Conservation (phyloP, 2,329 filamentous ascomycete species). For the Apiospora koreana region DNA sequence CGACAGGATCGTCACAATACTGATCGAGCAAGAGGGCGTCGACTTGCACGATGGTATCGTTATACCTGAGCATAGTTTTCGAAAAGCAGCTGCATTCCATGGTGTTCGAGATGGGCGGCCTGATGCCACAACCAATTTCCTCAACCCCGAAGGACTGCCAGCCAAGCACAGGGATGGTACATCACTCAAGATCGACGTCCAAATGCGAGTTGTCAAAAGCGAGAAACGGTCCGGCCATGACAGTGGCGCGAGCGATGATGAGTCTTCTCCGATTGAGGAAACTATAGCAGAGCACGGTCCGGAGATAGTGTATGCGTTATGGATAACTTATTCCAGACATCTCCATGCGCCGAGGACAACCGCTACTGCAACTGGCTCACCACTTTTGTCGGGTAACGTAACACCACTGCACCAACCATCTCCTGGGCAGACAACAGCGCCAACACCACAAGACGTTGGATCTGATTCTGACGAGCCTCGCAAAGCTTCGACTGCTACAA, state of each 20-base stretch:
- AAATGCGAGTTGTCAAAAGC: constrained; percentile 94
- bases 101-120: constrained; percentile 80
- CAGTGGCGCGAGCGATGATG: constrained; percentile 30
- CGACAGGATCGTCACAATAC: constrained; percentile 75
- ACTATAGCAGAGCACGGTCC: constrained; percentile 54
- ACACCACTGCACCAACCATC: constrained; percentile 80
- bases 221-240: constrained; percentile 60
- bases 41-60: constrained; percentile 90
- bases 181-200: constrained; percentile 90
- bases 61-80: constrained; percentile 93
- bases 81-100: constrained; percentile 81
- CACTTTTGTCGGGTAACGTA: constrained; percentile 61
- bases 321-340: constrained; percentile 95
- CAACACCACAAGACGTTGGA: constrained; percentile 57
- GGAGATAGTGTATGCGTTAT: constrained; percentile 90
- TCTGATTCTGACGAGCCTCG: constrained; percentile 54
- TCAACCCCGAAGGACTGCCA: constrained; percentile 80
- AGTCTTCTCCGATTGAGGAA: constrained; percentile 37
- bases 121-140: constrained; percentile 76
- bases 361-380: constrained; percentile 56
- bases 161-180: constrained; percentile 89
- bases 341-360: constrained; percentile 73
- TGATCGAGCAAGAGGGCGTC: constrained; percentile 85
- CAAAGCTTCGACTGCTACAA: constrained; percentile 46
- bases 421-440: constrained; percentile 68